Conservation (phyloP, 441 rosid genomes). For the Arabidopsis hybrid region DNA sequence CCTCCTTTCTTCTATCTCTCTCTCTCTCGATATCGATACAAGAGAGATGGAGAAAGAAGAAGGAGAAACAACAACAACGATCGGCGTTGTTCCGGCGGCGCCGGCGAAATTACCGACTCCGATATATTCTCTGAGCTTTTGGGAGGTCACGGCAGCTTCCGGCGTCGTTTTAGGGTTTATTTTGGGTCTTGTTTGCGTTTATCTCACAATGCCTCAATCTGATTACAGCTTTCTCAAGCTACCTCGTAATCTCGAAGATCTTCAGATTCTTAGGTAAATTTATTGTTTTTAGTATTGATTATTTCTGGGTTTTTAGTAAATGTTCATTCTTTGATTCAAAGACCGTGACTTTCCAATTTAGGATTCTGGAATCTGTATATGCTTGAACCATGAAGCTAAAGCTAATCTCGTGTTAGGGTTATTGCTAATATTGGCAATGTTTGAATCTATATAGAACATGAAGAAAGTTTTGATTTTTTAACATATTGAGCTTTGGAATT, state of each 20-base stretch:
- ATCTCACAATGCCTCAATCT: conserved; percentile 82
- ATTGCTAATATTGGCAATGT: neutral
- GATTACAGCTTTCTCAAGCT: conserved; percentile 95
- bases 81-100: conserved; percentile 10
- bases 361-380: conserved; percentile 14
- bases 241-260: conserved; percentile 81
- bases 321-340: conserved; percentile 18
- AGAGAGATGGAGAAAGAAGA: conserved; percentile 38
- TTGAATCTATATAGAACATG: neutral
- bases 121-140: conserved; percentile 56
- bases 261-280: conserved; percentile 80
- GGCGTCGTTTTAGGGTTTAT: conserved; percentile 62
- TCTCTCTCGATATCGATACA: conserved; percentile 22
- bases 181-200: conserved; percentile 65
- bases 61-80: conserved; percentile 30
- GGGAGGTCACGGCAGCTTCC: conserved; percentile 69
- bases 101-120: conserved; percentile 30
- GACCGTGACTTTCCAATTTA: neutral
- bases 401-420: neutral
- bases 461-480: conserved; percentile 12
- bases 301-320: conserved; percentile 14
- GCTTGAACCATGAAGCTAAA: neutral
- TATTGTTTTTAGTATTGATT: neutral
- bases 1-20: conserved; percentile 34
- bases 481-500: conserved; percentile 3